Evolutionary conservation across 345 rosid species (phyloP), one percentile per base, ranked within the genome.

Genomic region (Salix exigua): DNA sequence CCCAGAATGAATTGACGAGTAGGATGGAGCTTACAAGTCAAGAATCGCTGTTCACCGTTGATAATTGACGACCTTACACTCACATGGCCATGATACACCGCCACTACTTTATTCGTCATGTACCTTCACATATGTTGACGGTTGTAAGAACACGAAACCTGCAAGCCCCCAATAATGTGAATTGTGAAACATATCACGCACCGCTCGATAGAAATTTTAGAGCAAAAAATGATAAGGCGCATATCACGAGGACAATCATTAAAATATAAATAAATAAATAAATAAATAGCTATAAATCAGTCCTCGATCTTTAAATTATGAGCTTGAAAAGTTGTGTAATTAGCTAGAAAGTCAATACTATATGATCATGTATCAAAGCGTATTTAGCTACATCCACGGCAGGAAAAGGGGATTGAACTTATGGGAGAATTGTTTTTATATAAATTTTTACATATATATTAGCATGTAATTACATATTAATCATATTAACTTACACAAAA

Each of bases 221-320:
- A 68, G 19, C 30, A 19, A n/a, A 66, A 66, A 66, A 68, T 68
- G 71, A 40, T 40, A 17, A 19, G 62, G 26, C 40, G 18, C 66
- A 55, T 65, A 72, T 72, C 50, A 21, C 75, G 48, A 58, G 44
- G 75, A 72, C 66, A 30, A 33, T 30, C 17, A 50, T 30, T 28
- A 71, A 51, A 26, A 30, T 33, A 4, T 2, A 51, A n/a, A 12
- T 23, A 25, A 11, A 2, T 1, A 38, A 38, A 4, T 7, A n/a
- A 38, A 21, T 6, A 17, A 17, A 25, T 2, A 68, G 40, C 19
- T 68, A 19, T 40, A 40, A 40, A 40, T 37, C 26, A 31, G 55
- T 8, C 37, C 71, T 33, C 63, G 16, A 40, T 75, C 66, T 63
- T 25, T 63, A 4, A 4, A 10, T 63, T 25, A 2, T 26, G 9